Percentiles rank a stretch among this genome's conserved stretches.
These are phyloP conservation scores for Prunus kanzakura DNA, from an alignment of 306 rosid genomes.

Conservation along the genomic window DNA sequence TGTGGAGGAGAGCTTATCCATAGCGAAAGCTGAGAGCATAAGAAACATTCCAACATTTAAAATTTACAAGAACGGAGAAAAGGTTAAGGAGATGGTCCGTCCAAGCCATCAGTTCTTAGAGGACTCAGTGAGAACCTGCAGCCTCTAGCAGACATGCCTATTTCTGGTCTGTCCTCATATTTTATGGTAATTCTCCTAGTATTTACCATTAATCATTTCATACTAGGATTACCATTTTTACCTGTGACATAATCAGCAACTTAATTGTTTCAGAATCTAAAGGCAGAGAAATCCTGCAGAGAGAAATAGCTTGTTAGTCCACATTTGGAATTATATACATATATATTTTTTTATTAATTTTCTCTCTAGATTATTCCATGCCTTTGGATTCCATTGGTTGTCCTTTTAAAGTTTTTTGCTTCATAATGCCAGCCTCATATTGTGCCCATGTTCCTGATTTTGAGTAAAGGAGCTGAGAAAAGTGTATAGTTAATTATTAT, in stretches of 20 bases:
- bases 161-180: conserved; percentile 22
- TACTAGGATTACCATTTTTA: conserved; percentile 46
- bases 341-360: conserved; percentile 14
- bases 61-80: conserved; percentile 75
- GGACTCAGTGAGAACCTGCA: conserved; percentile 61
- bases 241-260: conserved; percentile 48
- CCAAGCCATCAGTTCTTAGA: conserved; percentile 72
- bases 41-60: conserved; percentile 70
- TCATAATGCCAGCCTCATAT: conserved; percentile 12
- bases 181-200: conserved; percentile 38
- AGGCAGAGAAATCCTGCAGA: conserved; percentile 47
- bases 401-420: not conserved
- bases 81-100: conserved; percentile 72
- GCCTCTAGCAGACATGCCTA: conserved; percentile 35
- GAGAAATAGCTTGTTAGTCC: conserved; percentile 39
- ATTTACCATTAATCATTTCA: conserved; percentile 19
- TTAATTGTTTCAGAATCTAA: conserved; percentile 50
- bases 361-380: conserved; percentile 27
- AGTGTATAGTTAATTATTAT: conserved; percentile 12
- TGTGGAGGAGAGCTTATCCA: conserved; percentile 59
- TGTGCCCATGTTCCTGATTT: conserved; percentile 10
- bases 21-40: conserved; percentile 71
- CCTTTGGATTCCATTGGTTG: conserved; percentile 37
- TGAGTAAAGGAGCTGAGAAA: conserved; percentile 2
- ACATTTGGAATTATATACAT: conserved; percentile 45